phyloP scores from a whole-genome alignment of 352 stramenopile species.

The Phytophthora constricta region DNA sequence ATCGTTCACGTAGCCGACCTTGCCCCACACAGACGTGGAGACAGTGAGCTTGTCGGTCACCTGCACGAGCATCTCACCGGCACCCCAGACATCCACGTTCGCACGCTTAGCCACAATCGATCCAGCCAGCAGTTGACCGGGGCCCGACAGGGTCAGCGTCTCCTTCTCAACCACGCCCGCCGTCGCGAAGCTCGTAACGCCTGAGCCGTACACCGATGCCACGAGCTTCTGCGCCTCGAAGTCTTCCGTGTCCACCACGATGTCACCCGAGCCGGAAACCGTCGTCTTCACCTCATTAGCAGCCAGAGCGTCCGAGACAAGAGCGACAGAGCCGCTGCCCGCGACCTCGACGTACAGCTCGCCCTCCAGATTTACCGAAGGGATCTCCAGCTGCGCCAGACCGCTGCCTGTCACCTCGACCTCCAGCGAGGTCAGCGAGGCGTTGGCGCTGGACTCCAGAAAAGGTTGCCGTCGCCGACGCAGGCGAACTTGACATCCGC shows the following conservation, averaged over 20 bases:
- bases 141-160: slow-evolving; percentile 54
- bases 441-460: slow-evolving; percentile 37
- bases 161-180: slow-evolving; percentile 48
- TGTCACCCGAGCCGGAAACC: slow-evolving; percentile 37
- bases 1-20: slow-evolving; percentile 57
- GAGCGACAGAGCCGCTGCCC: slow-evolving; percentile 43
- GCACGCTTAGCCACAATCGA: slow-evolving; percentile 49
- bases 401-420: slow-evolving; percentile 47
- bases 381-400: slow-evolving; percentile 39
- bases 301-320: slow-evolving; percentile 37
- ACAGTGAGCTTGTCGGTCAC: slow-evolving; percentile 54
- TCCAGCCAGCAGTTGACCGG: slow-evolving; percentile 52
- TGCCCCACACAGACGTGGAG: slow-evolving; percentile 56
- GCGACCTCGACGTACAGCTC: slow-evolving; percentile 49
- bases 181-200: slow-evolving; percentile 50
- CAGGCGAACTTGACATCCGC: slow-evolving; percentile 52
- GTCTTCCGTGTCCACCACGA: slow-evolving; percentile 47
- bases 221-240: slow-evolving; percentile 43
- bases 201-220: slow-evolving; percentile 57
- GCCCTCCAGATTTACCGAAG: slow-evolving; percentile 26
- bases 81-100: slow-evolving; percentile 53
- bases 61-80: slow-evolving; percentile 55
- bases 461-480: slow-evolving; percentile 50
- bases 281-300: slow-evolving; percentile 36
- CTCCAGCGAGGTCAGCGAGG: slow-evolving; percentile 38